phyloP scores from a whole-genome alignment of 208 protist genomes.

The Tritrichomonas foetus region DNA sequence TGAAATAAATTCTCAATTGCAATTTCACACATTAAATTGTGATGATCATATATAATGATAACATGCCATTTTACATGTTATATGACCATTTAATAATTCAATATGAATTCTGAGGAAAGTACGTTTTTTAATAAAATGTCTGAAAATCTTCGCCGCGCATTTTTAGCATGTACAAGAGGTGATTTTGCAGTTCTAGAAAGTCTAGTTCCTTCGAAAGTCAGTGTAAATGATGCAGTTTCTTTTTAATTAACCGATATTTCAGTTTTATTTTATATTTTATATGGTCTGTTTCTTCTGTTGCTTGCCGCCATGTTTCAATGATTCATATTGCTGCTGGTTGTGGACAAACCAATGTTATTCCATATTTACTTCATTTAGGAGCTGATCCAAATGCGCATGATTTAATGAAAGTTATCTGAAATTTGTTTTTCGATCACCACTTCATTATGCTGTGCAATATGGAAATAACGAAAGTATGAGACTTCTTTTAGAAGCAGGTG shows the following conservation, averaged over 20 bases:
- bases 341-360: not conserved
- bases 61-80: too few relatives aligned
- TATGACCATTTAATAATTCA: too few relatives aligned
- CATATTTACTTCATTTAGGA: not conserved
- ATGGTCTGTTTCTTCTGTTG: not conserved
- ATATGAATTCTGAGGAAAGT: too few relatives aligned
- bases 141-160: not conserved
- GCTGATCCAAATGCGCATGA: not conserved
- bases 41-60: too few relatives aligned
- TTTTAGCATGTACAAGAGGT: not conserved
- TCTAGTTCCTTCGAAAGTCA: not conserved
- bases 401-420: not conserved
- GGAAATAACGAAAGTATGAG: not conserved
- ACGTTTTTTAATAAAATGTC: slow-evolving; percentile 21
- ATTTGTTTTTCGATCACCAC: not conserved
- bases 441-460: slow-evolving; percentile 16
- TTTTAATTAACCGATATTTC: too few relatives aligned
- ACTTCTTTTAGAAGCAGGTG: not conserved
- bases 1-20: too few relatives aligned
- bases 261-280: not conserved
- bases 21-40: too few relatives aligned
- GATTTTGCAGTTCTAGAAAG: slow-evolving; percentile 12
- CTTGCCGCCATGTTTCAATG: not conserved
- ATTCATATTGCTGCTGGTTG: not conserved
- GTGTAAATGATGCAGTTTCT: slow-evolving; percentile 11